Evolutionary conservation across 2,329 filamentous ascomycete genomes (phyloP), one percentile per base, ranked within the genome.

Genomic region (Neoscytalidium dimidiatum): DNA sequence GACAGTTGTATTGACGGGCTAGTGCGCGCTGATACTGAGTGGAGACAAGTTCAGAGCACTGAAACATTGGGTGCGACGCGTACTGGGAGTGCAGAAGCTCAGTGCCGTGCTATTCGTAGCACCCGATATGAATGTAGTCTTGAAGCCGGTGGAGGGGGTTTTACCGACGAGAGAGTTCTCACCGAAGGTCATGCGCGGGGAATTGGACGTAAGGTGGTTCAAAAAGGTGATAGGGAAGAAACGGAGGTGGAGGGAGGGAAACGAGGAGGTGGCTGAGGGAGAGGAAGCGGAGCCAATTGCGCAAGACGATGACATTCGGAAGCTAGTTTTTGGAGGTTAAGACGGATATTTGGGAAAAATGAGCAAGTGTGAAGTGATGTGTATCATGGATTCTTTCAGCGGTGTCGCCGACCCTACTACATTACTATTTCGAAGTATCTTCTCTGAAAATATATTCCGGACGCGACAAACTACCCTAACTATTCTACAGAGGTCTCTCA

Each of bases 201-300:
- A 29, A 5, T 38, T 61, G 35, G 52, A 61, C 26, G 63, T 61
- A 28, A 29, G 31, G 43, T 65, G 52, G 52, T 65, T 65, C 28
- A 61, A 65, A 28, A 53, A 65, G 53, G 52, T 65, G 28, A 65
- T 65, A 26, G 63, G 63, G 26, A 65, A 65, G 63, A n/a, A 41
- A 17, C 61, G 63, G 63, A 48, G 63, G 35, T 61, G 49, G 38
- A 44, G 52, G 31, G 63, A 65, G 44, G 63, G 23, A 3, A 65
- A 65, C 49, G 52, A 65, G 53, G 28, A 58, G 13, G 46, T 64
- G 21, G 51, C 21, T 14, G 29, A 43, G 19, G 53, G 53, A 35
- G 43, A 65, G 23, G 8, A n/a, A 21, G 19, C 19, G 9, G 49
- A 43, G 26, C 11, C 3, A 13, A 28, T 49, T 13, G 38, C 52